These are phyloP conservation scores for Hygrophorus pudorinus DNA, from an alignment of 768 basidiomycete species.

Conservation along the genomic window DNA sequence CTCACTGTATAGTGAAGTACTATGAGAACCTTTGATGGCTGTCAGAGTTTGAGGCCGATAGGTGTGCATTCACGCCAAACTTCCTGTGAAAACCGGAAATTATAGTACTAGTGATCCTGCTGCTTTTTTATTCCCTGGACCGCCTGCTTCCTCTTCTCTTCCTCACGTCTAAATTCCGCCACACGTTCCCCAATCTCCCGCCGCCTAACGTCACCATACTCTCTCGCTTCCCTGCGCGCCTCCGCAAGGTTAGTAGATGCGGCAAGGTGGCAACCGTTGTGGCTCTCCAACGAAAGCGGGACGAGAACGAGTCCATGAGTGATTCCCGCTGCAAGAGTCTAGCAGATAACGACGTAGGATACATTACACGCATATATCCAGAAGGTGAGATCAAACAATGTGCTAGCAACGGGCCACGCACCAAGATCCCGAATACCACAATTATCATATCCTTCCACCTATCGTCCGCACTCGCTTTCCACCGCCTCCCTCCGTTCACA, in stretches of 20 bases:
- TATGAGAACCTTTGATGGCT: no score
- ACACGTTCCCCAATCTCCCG: slow-evolving; percentile 38
- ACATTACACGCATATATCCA: neutral
- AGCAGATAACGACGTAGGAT: neutral
- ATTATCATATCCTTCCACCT: slow-evolving; percentile 59
- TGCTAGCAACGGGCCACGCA: no score
- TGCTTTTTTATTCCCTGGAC: no score
- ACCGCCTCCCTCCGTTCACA: slow-evolving; percentile 13
- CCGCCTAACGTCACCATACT: slow-evolving; percentile 44
- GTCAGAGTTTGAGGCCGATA: no score
- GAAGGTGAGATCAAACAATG: slow-evolving; percentile 6
- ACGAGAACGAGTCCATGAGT: slow-evolving; percentile 31
- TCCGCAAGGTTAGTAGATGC: slow-evolving; percentile 51
- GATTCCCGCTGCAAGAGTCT: slow-evolving; percentile 38
- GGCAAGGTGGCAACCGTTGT: slow-evolving; percentile 36
- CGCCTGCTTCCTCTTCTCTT: no score
- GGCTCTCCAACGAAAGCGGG: slow-evolving; percentile 27
- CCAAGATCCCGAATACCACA: slow-evolving; percentile 42
- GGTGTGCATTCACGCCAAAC: no score
- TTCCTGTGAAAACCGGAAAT: no score
- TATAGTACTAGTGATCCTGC: no score
- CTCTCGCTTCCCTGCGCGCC: slow-evolving; percentile 46
- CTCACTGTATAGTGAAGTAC: no score
- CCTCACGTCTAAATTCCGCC: no score
- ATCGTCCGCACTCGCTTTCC: slow-evolving; percentile 41